Percentiles rank a stretch among this genome's conserved stretches.
Conservation (phyloP, 140 eudicot genomes). For the Ambrosia hybrid region DNA sequence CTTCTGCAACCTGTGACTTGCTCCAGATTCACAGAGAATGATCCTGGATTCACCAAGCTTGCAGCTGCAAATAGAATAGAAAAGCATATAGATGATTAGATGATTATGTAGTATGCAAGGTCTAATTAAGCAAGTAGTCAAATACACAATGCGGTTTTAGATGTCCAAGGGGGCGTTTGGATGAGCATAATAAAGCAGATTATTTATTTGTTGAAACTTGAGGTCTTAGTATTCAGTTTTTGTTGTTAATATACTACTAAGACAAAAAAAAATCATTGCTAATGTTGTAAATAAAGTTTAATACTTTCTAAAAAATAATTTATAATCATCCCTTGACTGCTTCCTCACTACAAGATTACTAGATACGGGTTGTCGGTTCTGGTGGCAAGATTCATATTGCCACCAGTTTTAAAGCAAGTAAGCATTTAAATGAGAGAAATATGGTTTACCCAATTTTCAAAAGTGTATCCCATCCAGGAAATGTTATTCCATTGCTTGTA, state of each 20-base stretch:
- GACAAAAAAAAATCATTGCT: no score
- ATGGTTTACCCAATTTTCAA: slow-evolving; percentile 71
- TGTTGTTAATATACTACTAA: not conserved
- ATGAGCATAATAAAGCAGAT: not conserved
- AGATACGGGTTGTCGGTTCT: not conserved
- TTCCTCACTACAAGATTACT: slow-evolving; percentile 1
- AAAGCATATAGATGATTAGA: slow-evolving; percentile 6
- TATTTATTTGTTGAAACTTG: not conserved
- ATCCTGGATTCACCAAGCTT: slow-evolving; percentile 94
- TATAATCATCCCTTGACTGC: not conserved
- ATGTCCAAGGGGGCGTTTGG: not conserved
- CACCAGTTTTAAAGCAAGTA: not conserved
- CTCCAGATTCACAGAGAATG: slow-evolving; percentile 81
- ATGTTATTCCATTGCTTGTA: slow-evolving; percentile 73
- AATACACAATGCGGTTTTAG: not conserved
- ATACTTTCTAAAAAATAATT: no score
- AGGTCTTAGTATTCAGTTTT: not conserved
- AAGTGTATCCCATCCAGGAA: slow-evolving; percentile 94
- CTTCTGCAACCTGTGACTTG: slow-evolving; percentile 89
- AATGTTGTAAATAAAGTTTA: no score
- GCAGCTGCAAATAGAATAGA: slow-evolving; percentile 56
- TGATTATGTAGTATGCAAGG: not conserved
- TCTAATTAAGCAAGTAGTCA: slow-evolving; percentile 7
- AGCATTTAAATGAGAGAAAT: not conserved
- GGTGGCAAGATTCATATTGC: not conserved